These are phyloP conservation scores for Adenanthera pavonina DNA, from an alignment of 306 rosid species.

Conservation along the genomic window DNA sequence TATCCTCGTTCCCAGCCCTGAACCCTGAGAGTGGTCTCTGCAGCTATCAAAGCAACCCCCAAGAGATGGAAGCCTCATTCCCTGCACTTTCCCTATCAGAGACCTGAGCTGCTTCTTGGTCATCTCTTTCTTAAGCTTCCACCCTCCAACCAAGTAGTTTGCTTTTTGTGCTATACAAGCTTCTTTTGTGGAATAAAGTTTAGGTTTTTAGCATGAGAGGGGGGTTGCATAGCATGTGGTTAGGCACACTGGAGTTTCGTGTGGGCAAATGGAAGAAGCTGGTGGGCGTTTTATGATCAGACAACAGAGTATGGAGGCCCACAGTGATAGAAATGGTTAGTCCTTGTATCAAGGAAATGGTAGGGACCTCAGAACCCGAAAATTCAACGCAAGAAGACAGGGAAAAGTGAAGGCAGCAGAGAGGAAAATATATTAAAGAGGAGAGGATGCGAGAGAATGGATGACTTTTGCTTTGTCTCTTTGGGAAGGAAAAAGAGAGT, in stretches of 20 bases:
- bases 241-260: not conserved
- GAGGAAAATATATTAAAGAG: conserved; percentile 13
- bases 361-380: conserved; percentile 42
- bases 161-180: conserved; percentile 31
- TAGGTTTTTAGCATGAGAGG: not conserved
- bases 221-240: not conserved
- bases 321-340: conserved; percentile 36
- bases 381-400: conserved; percentile 46
- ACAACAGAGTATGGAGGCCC: conserved; percentile 23
- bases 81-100: conserved; percentile 54
- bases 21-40: conserved; percentile 64
- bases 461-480: conserved; percentile 35
- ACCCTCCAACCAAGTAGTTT: conserved; percentile 1
- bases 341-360: conserved; percentile 58
- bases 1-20: conserved; percentile 82
- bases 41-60: conserved; percentile 87
- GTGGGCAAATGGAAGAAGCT: conserved; percentile 21
- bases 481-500: conserved; percentile 33
- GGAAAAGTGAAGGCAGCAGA: conserved; percentile 31
- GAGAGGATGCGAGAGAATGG: conserved; percentile 7
- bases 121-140: conserved; percentile 36
- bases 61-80: conserved; percentile 50
- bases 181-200: conserved; percentile 38
- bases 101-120: conserved; percentile 43
- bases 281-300: conserved; percentile 31